Percentiles rank a stretch among this genome's conserved stretches.
phyloP scores from a whole-genome alignment of 768 basidiomycete species.

The Boletus pseudopeckii region DNA sequence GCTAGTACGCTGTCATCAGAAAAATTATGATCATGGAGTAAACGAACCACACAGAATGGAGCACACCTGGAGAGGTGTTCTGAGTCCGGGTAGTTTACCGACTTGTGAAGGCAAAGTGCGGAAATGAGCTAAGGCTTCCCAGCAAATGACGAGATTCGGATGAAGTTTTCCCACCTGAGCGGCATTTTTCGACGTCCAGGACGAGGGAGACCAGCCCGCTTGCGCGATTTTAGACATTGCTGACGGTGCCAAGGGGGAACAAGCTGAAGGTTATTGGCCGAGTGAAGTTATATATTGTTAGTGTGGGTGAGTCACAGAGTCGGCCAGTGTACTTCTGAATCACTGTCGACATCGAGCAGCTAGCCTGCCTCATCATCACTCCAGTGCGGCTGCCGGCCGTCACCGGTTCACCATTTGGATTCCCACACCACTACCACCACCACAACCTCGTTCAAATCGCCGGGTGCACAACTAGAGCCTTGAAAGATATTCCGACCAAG shows the following conservation, averaged over 20 bases:
- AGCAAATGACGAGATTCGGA: background rate
- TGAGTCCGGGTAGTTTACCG: conserved; percentile 69
- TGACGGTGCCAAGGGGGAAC: background rate
- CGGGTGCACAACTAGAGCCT: background rate
- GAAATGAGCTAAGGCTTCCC: background rate
- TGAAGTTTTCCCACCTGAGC: conserved; percentile 57
- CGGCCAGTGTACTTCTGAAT: background rate
- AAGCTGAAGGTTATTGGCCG: background rate
- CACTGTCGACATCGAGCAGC: background rate
- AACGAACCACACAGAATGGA: background rate
- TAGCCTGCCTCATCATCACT: background rate
- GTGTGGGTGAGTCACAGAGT: background rate
- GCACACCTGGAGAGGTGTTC: conserved; percentile 55
- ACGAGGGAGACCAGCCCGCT: conserved; percentile 62
- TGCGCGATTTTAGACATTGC: conserved; percentile 12
- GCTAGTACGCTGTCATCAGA: conserved; percentile 61
- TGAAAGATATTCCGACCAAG: background rate
- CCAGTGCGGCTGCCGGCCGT: background rate
- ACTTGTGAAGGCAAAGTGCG: conserved; percentile 36
- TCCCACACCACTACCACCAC: background rate
- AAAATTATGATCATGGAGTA: background rate
- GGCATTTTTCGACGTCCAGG: conserved; percentile 75
- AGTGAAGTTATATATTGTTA: background rate
- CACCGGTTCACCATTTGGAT: too few relatives aligned
- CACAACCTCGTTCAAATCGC: background rate